phyloP scores from a whole-genome alignment of 768 basidiomycete species.

The Podaxis carcinomalis region DNA sequence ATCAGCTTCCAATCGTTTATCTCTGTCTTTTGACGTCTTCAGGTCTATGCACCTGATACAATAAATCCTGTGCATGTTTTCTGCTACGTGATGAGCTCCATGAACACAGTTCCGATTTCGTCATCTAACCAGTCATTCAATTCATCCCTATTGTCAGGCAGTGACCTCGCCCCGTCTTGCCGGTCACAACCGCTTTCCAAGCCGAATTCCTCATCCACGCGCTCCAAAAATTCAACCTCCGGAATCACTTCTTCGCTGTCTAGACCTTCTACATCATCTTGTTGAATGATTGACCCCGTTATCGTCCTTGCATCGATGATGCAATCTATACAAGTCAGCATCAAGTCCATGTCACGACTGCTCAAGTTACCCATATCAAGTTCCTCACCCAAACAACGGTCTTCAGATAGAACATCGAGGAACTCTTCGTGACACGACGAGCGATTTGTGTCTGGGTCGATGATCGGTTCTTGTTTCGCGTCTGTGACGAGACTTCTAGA shows the following conservation, averaged over 20 bases:
- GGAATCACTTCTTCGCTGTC: neutral
- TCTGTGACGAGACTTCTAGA: neutral
- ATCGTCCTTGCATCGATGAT: neutral
- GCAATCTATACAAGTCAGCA: neutral
- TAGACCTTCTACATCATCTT: neutral
- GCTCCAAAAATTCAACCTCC: neutral
- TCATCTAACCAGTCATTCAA: neutral
- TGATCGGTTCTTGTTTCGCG: neutral
- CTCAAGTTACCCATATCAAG: neutral
- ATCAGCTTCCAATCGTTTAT: neutral
- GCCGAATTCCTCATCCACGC: neutral
- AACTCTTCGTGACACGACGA: neutral
- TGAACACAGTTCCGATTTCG: neutral
- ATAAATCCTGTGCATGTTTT: neutral
- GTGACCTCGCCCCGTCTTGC: neutral
- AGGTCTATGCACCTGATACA: no score
- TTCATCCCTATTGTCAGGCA: neutral
- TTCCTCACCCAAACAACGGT: neutral
- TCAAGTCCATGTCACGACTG: neutral
- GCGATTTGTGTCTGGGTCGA: neutral
- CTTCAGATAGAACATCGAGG: slow-evolving; percentile 7
- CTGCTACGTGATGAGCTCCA: slow-evolving; percentile 5
- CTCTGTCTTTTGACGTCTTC: neutral
- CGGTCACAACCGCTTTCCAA: neutral
- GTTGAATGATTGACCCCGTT: neutral